A percentile compares a stretch with the other conserved stretches of the same genome.
Evolutionary conservation across 345 rosid genomes (phyloP).

Genomic region (Carallia pectinifolia): DNA sequence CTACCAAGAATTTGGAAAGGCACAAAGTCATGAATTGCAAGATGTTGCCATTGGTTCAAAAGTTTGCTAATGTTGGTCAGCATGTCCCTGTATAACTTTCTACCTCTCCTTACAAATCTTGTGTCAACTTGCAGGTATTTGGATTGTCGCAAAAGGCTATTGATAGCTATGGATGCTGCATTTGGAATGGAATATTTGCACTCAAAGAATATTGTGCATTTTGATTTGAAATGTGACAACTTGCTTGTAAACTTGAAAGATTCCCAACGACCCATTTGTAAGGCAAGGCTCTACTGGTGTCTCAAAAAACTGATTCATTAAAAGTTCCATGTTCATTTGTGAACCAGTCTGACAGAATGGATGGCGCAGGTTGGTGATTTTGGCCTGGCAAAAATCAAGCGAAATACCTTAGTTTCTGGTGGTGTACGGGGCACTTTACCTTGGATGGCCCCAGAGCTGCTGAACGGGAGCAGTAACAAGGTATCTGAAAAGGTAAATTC

Average conservation of each 20-base stretch:
- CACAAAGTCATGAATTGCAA: neutral
- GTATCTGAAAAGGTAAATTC: slow-evolving; percentile 75
- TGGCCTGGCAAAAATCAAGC: slow-evolving; percentile 78
- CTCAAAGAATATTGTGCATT: slow-evolving; percentile 95
- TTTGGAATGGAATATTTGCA: slow-evolving; percentile 99
- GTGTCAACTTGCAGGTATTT: slow-evolving; percentile 55
- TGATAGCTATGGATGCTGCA: slow-evolving; percentile 99
- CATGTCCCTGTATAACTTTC: slow-evolving; percentile 4
- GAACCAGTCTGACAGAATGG: slow-evolving; percentile 14
- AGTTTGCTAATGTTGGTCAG: neutral
- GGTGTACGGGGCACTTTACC: slow-evolving; percentile 89
- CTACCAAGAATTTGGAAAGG: neutral
- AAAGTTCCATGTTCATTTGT: slow-evolving; percentile 3
- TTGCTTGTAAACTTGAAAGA: slow-evolving; percentile 97
- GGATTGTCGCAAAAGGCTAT: slow-evolving; percentile 86
- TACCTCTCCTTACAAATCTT: slow-evolving; percentile 4
- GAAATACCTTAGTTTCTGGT: slow-evolving; percentile 80
- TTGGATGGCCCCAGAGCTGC: slow-evolving; percentile 91
- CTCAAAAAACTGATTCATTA: neutral
- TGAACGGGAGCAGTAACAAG: slow-evolving; percentile 70
- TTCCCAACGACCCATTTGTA: slow-evolving; percentile 89
- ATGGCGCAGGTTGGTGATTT: slow-evolving; percentile 70
- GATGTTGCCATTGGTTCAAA: neutral
- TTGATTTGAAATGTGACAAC: slow-evolving; percentile 97
- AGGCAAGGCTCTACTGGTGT: slow-evolving; percentile 44